These are phyloP conservation scores for Mangifera indica DNA, from an alignment of 345 rosid genomes.

Conservation along the genomic window DNA sequence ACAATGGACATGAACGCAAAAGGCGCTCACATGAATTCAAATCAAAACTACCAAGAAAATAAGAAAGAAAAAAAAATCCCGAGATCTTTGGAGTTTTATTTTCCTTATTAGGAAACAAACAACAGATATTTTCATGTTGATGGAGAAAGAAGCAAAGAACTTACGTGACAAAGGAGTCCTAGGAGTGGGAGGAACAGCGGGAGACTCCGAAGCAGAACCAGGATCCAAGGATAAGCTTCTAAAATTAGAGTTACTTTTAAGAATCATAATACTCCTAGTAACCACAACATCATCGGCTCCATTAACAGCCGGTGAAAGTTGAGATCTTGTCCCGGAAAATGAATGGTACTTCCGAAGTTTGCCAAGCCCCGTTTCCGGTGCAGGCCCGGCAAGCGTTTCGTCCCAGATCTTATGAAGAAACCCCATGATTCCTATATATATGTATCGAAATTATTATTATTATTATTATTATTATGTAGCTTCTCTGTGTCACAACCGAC, in stretches of 20 bases:
- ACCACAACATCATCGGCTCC: slow-evolving; percentile 17
- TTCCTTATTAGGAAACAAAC: not conserved
- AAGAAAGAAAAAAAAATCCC: not conserved
- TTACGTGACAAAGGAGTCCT: slow-evolving; percentile 55
- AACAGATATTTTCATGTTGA: not conserved
- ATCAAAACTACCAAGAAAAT: not conserved
- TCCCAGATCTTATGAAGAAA: slow-evolving; percentile 87
- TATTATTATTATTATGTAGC: not conserved
- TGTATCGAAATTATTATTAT: not conserved
- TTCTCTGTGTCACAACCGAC: slow-evolving; percentile 44
- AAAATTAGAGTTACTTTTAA: slow-evolving; percentile 33
- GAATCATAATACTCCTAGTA: slow-evolving; percentile 64
- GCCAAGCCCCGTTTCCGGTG: slow-evolving; percentile 66
- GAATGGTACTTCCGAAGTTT: slow-evolving; percentile 59
- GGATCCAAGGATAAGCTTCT: slow-evolving; percentile 37
- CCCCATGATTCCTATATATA: slow-evolving; percentile 40
- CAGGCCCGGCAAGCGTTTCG: slow-evolving; percentile 91
- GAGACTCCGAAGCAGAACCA: slow-evolving; percentile 40
- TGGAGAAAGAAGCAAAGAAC: slow-evolving; percentile 1
- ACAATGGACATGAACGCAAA: too few relatives aligned
- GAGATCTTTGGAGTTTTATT: not conserved
- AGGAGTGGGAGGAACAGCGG: slow-evolving; percentile 40
- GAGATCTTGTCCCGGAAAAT: slow-evolving; percentile 35
- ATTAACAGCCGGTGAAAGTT: slow-evolving; percentile 3
- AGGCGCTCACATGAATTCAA: too few relatives aligned